These are phyloP conservation scores for Cinchona pubescens DNA, from an alignment of 257 asterid species.

Conservation along the genomic window DNA sequence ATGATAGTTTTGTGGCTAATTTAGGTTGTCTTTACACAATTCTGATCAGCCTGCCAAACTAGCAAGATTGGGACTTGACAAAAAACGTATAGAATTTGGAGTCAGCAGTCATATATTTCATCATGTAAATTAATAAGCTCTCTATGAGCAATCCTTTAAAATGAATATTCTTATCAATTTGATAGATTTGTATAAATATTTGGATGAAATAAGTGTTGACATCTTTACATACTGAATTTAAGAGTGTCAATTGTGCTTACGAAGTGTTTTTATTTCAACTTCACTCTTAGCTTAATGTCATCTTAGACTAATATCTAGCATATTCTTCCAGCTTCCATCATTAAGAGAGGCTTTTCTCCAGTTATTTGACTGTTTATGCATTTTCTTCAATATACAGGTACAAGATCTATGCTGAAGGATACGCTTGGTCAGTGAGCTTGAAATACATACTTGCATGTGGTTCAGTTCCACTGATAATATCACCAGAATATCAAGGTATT, in stretches of 20 bases:
- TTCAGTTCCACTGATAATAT: constrained; percentile 50
- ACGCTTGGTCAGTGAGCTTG: constrained; percentile 86
- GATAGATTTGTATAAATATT: background rate
- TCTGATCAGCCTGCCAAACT: background rate
- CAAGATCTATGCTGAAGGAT: constrained; percentile 83
- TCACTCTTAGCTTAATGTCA: background rate
- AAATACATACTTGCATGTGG: constrained; percentile 73
- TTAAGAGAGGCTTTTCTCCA: background rate
- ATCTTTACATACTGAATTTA: background rate
- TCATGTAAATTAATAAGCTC: background rate
- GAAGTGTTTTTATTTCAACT: background rate
- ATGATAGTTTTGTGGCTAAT: background rate
- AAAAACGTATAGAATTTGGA: background rate
- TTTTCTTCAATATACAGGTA: constrained; percentile 34
- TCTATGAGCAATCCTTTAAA: background rate
- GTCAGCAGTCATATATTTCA: background rate
- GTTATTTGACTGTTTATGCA: background rate
- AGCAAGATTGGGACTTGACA: background rate
- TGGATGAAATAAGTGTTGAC: background rate
- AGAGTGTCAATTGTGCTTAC: background rate
- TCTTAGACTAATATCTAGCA: background rate
- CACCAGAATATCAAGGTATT: constrained; percentile 56
- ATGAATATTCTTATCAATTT: background rate
- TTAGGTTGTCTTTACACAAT: background rate
- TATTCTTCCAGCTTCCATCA: background rate